These are phyloP conservation scores for Pseudocercospora ulei DNA, from an alignment of 2,329 filamentous ascomycete species.

Conservation along the genomic window DNA sequence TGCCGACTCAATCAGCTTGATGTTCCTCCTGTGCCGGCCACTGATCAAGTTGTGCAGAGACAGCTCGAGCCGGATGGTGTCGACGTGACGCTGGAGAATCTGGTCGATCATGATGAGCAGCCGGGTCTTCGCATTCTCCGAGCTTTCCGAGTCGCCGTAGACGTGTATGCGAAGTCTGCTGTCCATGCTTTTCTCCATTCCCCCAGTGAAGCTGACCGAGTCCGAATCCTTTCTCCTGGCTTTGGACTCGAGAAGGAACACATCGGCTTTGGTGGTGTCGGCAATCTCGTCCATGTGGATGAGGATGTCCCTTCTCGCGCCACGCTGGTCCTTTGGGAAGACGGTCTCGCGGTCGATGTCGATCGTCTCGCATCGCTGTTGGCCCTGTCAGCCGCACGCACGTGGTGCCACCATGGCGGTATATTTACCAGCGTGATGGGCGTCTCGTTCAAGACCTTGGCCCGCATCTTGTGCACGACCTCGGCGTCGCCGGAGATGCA, in stretches of 20 bases:
- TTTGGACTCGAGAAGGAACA: slow-evolving; percentile 89
- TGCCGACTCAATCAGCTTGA: slow-evolving; percentile 91
- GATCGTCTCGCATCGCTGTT: slow-evolving; percentile 79
- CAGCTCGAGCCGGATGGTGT: slow-evolving; percentile 70
- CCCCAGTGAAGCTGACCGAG: slow-evolving; percentile 64
- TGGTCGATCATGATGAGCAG: slow-evolving; percentile 96
- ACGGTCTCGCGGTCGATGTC: slow-evolving; percentile 89
- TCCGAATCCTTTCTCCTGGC: slow-evolving; percentile 58
- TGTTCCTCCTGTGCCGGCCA: slow-evolving; percentile 89
- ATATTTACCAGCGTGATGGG: slow-evolving; percentile 77
- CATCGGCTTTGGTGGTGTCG: slow-evolving; percentile 83
- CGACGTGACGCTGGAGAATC: slow-evolving; percentile 65
- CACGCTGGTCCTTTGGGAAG: slow-evolving; percentile 55
- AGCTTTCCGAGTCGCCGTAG: slow-evolving; percentile 88
- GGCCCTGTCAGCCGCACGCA: slow-evolving; percentile 26
- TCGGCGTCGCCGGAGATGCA: slow-evolving; percentile 83
- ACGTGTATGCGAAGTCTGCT: slow-evolving; percentile 87
- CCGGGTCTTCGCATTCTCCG: slow-evolving; percentile 92
- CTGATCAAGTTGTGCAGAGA: slow-evolving; percentile 86
- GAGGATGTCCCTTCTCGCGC: slow-evolving; percentile 57
- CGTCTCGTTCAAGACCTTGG: slow-evolving; percentile 81
- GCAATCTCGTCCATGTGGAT: slow-evolving; percentile 81
- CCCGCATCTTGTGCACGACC: slow-evolving; percentile 77
- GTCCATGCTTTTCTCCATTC: slow-evolving; percentile 71
- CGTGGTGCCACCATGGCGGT: slow-evolving; percentile 3